These are phyloP conservation scores for Ensete glaucum DNA, from an alignment of 176 grass and related monocot genomes.

Conservation along the genomic window DNA sequence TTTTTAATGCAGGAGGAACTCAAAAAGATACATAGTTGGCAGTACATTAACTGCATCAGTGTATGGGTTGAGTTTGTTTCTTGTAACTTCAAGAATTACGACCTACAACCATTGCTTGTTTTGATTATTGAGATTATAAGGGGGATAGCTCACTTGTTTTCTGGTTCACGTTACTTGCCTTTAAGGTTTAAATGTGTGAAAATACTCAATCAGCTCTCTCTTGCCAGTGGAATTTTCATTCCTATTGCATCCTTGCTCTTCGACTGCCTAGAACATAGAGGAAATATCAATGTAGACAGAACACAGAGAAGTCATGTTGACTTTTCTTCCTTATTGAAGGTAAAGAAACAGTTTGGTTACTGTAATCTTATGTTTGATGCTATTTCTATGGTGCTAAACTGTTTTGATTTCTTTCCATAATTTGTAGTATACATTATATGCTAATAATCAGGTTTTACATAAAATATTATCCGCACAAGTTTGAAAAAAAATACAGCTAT, in stretches of 20 bases:
- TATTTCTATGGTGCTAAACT: not conserved
- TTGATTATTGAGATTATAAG: slow-evolving; percentile 56
- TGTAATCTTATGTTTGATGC: not conserved
- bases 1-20: slow-evolving; percentile 62
- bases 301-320: slow-evolving; percentile 32
- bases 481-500: too few species aligned
- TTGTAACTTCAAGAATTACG: slow-evolving; percentile 71
- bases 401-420: not conserved
- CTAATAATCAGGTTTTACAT: too few species aligned
- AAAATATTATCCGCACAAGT: too few species aligned
- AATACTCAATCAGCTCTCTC: slow-evolving; percentile 81
- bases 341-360: slow-evolving; percentile 21
- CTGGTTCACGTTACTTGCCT: slow-evolving; percentile 49
- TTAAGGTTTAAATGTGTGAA: slow-evolving; percentile 65
- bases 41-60: slow-evolving; percentile 74
- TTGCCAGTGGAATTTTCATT: slow-evolving; percentile 64
- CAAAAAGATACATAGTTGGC: slow-evolving; percentile 79
- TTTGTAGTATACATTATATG: not conserved
- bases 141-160: slow-evolving; percentile 63
- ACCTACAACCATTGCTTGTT: slow-evolving; percentile 47
- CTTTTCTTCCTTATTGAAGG: slow-evolving; percentile 70
- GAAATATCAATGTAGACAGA: slow-evolving; percentile 30
- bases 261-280: slow-evolving; percentile 62
- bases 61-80: slow-evolving; percentile 74
- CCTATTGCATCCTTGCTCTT: slow-evolving; percentile 72